phyloP scores from a whole-genome alignment of 257 asterid species.

The Nemophila menziesii region DNA sequence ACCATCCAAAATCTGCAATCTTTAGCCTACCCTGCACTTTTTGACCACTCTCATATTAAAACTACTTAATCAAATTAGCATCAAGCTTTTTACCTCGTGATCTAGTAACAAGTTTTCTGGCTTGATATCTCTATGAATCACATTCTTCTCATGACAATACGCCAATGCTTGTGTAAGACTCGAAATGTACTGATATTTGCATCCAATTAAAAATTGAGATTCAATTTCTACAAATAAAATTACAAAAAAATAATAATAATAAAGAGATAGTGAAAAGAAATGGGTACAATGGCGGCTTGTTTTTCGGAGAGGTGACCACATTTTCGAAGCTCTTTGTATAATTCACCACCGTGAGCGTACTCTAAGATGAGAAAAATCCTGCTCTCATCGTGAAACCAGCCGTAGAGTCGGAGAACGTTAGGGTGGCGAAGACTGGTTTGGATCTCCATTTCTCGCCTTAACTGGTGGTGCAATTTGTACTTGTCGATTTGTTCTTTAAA shows the following conservation, averaged over 20 bases:
- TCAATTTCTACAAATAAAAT: background rate
- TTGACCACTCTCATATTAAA: too few relatives aligned
- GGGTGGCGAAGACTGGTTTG: slow-evolving; percentile 70
- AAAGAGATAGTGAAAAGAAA: background rate
- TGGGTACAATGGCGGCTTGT: slow-evolving; percentile 83
- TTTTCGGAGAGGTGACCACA: slow-evolving; percentile 43
- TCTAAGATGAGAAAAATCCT: slow-evolving; percentile 77
- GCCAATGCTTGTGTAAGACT: slow-evolving; percentile 85
- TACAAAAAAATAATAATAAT: background rate
- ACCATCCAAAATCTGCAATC: slow-evolving; percentile 96
- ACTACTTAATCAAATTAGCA: background rate
- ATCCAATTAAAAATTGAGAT: background rate
- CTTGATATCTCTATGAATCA: slow-evolving; percentile 96
- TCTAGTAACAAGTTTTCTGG: slow-evolving; percentile 93
- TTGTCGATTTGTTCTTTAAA: slow-evolving; percentile 81
- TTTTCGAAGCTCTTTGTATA: slow-evolving; percentile 59
- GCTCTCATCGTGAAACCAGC: slow-evolving; percentile 85
- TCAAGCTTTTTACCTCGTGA: slow-evolving; percentile 58
- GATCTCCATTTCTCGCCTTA: slow-evolving; percentile 89
- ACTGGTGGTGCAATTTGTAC: slow-evolving; percentile 62
- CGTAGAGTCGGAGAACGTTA: slow-evolving; percentile 60
- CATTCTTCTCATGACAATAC: slow-evolving; percentile 83
- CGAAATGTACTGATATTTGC: slow-evolving; percentile 41
- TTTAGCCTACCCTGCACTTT: slow-evolving; percentile 67
- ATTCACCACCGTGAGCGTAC: slow-evolving; percentile 86